Evolutionary conservation across 345 rosid species (phyloP), one percentile per base, ranked within the genome.

Genomic region (Eucalyptus paniculata): DNA sequence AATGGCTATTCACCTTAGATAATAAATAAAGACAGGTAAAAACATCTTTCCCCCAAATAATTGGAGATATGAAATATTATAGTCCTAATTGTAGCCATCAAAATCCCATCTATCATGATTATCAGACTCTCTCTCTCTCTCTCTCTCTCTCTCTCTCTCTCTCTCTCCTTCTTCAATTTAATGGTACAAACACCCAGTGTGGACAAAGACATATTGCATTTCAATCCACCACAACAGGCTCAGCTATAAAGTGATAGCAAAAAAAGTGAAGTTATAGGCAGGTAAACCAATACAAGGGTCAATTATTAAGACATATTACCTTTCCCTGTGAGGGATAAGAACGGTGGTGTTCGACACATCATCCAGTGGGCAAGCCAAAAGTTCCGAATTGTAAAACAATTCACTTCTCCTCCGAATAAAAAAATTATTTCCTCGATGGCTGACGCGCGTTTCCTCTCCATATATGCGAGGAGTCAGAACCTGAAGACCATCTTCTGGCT

Each of bases 381-480:
- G 34, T 89, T 97, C 98, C 77, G 99, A 96, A 90, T 97, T 97
- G 95, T 94, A 97, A 90, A 94, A 92, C 83, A 96, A 94, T 80
- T 94, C 94, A 86, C 95, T 97, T 91, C 99, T 96, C 90, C 95
- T 93, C 92, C 69, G 92, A 67, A 97, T 94, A 87, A 97, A 94
- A 91, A 97, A 97, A 93, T 97, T 97, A 88, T 94, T 93, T 90
- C 98, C 99, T 32, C 98, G 95, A 93, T 97, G 99, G 88, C 97
- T 93, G 50, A 88, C 98, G 18, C 95, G 92, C 47, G 94, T 89
- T 89, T 94, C 98, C 89, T 94, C 93, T 87, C 99, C 99, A 89
- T 90, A 91, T 28, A 92, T 90, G 88, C 98, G 94, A 91, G 98
- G 96, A 45, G 97, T 96, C 95, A 97, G 91, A 89, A 94, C 96